Evolutionary conservation across 1,139 yeast genomes (phyloP).

Genomic region (Suhomyces choctaworum): DNA sequence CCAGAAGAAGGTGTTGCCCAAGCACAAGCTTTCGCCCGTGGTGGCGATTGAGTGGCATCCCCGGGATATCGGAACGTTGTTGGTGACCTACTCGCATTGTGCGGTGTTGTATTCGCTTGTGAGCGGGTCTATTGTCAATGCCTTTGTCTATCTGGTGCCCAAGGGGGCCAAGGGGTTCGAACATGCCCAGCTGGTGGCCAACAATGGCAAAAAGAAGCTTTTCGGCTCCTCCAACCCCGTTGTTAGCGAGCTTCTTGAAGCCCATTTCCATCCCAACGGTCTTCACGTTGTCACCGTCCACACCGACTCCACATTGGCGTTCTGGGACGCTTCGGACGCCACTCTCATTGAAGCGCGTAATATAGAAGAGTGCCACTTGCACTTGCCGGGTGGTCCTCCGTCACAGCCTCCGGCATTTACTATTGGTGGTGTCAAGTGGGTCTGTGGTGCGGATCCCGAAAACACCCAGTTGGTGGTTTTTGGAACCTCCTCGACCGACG

Average conservation of each 20-base stretch:
- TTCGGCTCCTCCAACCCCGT: constrained; percentile 45
- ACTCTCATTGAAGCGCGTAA: constrained; percentile 73
- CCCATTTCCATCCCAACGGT: constrained; percentile 93
- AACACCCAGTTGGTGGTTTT: constrained; percentile 69
- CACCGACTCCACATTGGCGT: constrained; percentile 78
- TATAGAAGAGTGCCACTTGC: constrained; percentile 62
- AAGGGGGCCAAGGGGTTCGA: constrained; percentile 38
- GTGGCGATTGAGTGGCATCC: constrained; percentile 78
- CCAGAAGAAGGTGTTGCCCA: constrained; percentile 57
- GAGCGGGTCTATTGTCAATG: constrained; percentile 54
- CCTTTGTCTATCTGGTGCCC: constrained; percentile 55
- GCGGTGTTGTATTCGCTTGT: constrained; percentile 72
- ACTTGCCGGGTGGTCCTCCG: constrained; percentile 48
- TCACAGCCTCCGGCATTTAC: constrained; percentile 19
- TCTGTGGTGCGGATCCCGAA: constrained; percentile 79
- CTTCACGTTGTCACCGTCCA: constrained; percentile 78
- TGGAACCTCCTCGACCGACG: constrained; percentile 36
- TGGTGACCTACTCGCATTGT: constrained; percentile 70
- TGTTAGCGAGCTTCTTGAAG: constrained; percentile 54
- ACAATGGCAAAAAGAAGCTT: constrained; percentile 45
- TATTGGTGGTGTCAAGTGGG: constrained; percentile 59
- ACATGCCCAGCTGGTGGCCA: constrained; percentile 31
- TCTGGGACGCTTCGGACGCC: constrained; percentile 89
- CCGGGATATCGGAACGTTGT: constrained; percentile 75
- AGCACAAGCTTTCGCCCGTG: constrained; percentile 59